These are phyloP conservation scores for Oxytropis ochrocephala DNA, from an alignment of 306 rosid species.

Conservation along the genomic window DNA sequence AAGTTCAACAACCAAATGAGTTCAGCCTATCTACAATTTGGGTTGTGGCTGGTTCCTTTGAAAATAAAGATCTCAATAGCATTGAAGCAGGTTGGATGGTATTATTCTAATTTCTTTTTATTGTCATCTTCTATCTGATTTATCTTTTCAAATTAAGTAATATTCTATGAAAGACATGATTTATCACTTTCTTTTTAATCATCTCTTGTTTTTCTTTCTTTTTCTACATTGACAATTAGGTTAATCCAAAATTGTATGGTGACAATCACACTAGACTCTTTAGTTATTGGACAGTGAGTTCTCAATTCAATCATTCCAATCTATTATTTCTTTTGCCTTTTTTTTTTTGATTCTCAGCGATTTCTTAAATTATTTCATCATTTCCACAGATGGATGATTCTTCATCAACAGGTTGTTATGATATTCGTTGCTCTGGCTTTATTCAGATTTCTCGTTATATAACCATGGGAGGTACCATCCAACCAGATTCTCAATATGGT, in stretches of 20 bases:
- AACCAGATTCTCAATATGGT: constrained; percentile 43
- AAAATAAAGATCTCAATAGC: constrained; percentile 49
- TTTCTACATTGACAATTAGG: no score
- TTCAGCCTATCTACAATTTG: constrained; percentile 57
- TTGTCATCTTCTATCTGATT: no score
- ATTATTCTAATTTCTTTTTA: no score
- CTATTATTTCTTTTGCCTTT: background rate
- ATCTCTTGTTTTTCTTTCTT: constrained; percentile 16
- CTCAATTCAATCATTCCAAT: no score
- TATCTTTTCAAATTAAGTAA: background rate
- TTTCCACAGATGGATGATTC: constrained; percentile 49
- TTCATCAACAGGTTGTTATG: constrained; percentile 60
- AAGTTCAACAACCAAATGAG: constrained; percentile 45
- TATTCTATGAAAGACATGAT: background rate
- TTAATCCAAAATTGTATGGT: no score
- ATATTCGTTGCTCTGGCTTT: constrained; percentile 54
- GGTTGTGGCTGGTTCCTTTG: constrained; percentile 43
- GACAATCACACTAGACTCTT: no score
- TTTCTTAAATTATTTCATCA: constrained; percentile 6
- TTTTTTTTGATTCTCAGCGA: constrained; percentile 1
- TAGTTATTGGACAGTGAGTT: no score
- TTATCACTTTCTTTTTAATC: constrained; percentile 1
- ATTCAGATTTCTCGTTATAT: constrained; percentile 45
- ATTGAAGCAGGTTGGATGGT: constrained; percentile 70
- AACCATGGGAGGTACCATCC: constrained; percentile 48